Base-by-base conservation (phyloP, 225 moss, liverwort and hornwort genomes). In the Anthoceros angustus region DNA sequence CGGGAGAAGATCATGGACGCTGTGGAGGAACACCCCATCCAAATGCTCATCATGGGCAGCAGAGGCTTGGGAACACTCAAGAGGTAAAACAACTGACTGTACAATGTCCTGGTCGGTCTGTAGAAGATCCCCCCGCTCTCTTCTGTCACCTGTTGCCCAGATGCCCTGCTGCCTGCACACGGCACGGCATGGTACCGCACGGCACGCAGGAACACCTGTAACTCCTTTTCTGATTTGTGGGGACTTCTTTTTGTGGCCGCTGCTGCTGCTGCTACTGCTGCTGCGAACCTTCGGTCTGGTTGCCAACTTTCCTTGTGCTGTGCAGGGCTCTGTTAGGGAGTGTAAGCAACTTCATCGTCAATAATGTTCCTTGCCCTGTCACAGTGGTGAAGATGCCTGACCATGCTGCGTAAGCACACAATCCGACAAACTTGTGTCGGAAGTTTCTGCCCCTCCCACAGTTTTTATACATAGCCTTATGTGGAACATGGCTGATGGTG, bases 1-100 rank as follows among this genome's bases (percentile, higher is more conserved):
- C 72, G 80, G 60, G 83, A 83, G 60, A 68, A 76, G 42, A 73
- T 92, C 9, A 64, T 74, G 67, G 83, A 92, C 66, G 74, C 92
- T 48, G 78, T 86, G 41, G 39, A 77, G 42, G 86, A 85, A 41
- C 66, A 78, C 65, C 83, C 84, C 45, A 67, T 92, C 23, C 84
- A 92, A 77, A 72, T 86, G 16, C 69, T 92, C 71, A 73, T 92
- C 10, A 75, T 92, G 86, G 92, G 92, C 24, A 88, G 88, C 73
- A 82, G 92, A 32, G 92, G 92, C 21, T 74, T 86, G 9, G 84
- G 92, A 42, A 70, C 77, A 63, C 69, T 92, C 4, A 85, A 80
- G 69, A 92, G 86, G 84, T 88, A 77, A 9, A 61, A 12, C 12
- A 26, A 20, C 12, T 42, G 12, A 16, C 16, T 26, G 9, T 38